Evolutionary conservation across 495 filamentous ascomycete species (phyloP).

Genomic region (Cetradonia linearis): DNA sequence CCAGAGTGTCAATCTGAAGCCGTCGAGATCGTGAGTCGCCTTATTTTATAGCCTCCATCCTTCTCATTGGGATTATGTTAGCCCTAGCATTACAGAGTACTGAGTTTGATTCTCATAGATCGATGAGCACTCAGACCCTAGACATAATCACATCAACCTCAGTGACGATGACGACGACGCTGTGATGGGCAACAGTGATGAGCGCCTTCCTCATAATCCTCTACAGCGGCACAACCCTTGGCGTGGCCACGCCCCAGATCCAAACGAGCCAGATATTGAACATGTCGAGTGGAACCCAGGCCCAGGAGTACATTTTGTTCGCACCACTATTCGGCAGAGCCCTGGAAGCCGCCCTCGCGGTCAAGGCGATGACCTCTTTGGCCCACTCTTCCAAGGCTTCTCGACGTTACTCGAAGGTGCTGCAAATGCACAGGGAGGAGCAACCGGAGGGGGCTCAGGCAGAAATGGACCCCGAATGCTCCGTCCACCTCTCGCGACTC

Average conservation of each 20-base stretch:
- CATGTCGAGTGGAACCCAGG: conserved; percentile 30
- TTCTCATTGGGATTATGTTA: neutral
- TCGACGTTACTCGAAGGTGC: conserved; percentile 16
- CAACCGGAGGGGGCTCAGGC: neutral
- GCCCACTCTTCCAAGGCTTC: conserved; percentile 19
- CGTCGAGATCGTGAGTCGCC: conserved; percentile 64
- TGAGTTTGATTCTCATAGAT: conserved; percentile 27
- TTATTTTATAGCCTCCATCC: neutral
- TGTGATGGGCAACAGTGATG: conserved; percentile 11
- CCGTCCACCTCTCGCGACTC: conserved; percentile 1
- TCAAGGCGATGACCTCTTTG: conserved; percentile 20
- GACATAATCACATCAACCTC: conserved; percentile 16
- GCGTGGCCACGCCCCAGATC: conserved; percentile 27
- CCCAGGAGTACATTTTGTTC: conserved; percentile 29
- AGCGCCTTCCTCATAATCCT: conserved; percentile 23
- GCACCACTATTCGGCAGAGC: conserved; percentile 24
- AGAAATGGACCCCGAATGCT: neutral
- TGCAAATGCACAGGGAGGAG: conserved; percentile 7
- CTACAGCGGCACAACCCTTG: conserved; percentile 29
- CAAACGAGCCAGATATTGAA: conserved; percentile 34
- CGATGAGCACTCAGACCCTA: conserved; percentile 33
- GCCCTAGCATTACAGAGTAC: neutral
- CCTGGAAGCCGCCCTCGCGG: conserved; percentile 6
- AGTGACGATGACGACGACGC: conserved; percentile 23
- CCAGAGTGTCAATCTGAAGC: conserved; percentile 70